Evolutionary conservation across 2,329 filamentous ascomycete species (phyloP), one percentile per base, ranked within the genome.

Genomic region (Monilinia polystroma): DNA sequence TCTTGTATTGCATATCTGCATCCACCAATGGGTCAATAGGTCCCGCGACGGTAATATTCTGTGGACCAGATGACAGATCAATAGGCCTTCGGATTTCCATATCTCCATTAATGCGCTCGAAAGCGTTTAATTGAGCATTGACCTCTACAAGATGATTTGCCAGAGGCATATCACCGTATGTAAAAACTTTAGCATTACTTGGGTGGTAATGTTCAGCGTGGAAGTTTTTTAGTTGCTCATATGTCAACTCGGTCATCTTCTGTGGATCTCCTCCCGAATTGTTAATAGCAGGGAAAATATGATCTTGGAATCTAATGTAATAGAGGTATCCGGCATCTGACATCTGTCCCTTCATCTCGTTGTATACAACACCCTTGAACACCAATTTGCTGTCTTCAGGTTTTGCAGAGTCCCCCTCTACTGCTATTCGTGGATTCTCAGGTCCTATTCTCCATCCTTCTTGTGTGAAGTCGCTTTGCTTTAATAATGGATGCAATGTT

Each of bases 301-400:
- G 90, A 73, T 98, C 93, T 76, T 96, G 92, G 79, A 96, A 99
- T 64, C 90, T 86, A 72, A 97, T 96, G 78, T 97, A 98, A 81
- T 92, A 99, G 0, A 98, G 82, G 75, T 99, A 99, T 72, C 92
- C 92, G 8, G 94, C 93, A 77, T 99, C 95, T 2, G 95, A 98
- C 89, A 98, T 96, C 76, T 97, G 93, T 0, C 95, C 95, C 80
- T 99, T 99, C 95, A 99, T 99, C 81, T 99, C 95, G 75, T 99
- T 99, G 81, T 98, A 98, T 0, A 98, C 94, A 1, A 98, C 95
- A 35, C 94, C 94, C 80, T 98, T 98, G 83, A 98, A 98, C 0
- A 97, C 91, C 52, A 96, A 80, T 70, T 87, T 87, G 77, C 87
- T 86, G 75, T 87, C 85, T 66, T 87, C 70, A 77, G 74, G 77